A percentile compares a stretch with the other conserved stretches of the same genome.
phyloP scores from a whole-genome alignment of 139 green algal species.

The Pedinophyceae sp. region DNA sequence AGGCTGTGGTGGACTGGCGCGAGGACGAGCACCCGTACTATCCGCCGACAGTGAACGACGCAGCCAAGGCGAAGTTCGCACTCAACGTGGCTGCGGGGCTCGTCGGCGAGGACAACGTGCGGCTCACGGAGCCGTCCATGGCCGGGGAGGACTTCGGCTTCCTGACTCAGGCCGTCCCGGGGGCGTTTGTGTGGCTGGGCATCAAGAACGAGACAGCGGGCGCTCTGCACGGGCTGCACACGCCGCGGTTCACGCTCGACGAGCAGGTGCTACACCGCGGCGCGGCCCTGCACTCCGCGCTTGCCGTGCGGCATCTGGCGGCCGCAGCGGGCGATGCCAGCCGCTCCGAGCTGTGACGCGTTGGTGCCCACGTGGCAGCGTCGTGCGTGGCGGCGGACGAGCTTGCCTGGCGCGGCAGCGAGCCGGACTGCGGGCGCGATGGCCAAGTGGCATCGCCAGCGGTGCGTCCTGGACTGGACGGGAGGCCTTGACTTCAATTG shows the following conservation, averaged over 20 bases:
- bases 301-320: neutral
- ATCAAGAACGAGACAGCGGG: slow-evolving; percentile 3
- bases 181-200: slow-evolving; percentile 1
- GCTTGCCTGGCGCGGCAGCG: no score
- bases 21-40: neutral
- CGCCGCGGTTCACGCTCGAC: slow-evolving; percentile 3
- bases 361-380: no score
- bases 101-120: no score
- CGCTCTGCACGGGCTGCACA: slow-evolving; percentile 6
- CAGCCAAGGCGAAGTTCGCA: slow-evolving; percentile 1
- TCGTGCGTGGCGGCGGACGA: no score
- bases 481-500: no score
- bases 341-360: no score
- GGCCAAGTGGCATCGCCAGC: no score
- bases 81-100: no score
- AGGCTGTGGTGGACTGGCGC: slow-evolving; percentile 2
- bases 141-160: slow-evolving; percentile 4
- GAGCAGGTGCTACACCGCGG: slow-evolving; percentile 1
- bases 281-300: neutral
- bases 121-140: slow-evolving; percentile 2
- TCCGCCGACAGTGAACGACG: slow-evolving; percentile 7
- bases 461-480: no score
- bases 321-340: no score
- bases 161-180: neutral
- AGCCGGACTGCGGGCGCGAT: no score